Conservation (phyloP, 1,139 yeast genomes). For the Williopsis jadinii region DNA sequence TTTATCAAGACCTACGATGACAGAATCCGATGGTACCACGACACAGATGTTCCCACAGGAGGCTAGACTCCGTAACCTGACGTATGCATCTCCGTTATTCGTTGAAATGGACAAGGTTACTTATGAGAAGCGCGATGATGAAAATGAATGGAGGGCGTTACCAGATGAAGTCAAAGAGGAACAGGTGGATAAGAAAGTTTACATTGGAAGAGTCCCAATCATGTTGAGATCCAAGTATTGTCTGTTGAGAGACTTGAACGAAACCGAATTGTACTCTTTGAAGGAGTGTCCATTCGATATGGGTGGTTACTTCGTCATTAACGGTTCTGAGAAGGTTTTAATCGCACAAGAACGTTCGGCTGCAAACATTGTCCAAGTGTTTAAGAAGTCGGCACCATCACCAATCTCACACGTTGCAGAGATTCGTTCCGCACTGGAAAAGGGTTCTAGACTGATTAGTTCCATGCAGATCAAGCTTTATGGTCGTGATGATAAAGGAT, state of each 20-base stretch:
- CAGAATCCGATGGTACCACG: slow-evolving; percentile 99
- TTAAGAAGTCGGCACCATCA: slow-evolving; percentile 95
- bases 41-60: slow-evolving; percentile 98
- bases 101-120: slow-evolving; percentile 94
- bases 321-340: slow-evolving; percentile 96
- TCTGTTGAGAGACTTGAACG: slow-evolving; percentile 87
- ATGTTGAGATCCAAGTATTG: slow-evolving; percentile 97
- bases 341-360: slow-evolving; percentile 99
- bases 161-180: slow-evolving; percentile 37
- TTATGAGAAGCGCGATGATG: slow-evolving; percentile 75
- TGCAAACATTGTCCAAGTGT: slow-evolving; percentile 96
- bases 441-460: slow-evolving; percentile 91
- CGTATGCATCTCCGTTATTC: slow-evolving; percentile 92
- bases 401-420: slow-evolving; percentile 96
- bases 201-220: slow-evolving; percentile 94
- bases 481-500: slow-evolving; percentile 74
- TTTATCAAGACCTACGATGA: slow-evolving; percentile 94
- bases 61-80: slow-evolving; percentile 90
- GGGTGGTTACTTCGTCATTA: slow-evolving; percentile 98
- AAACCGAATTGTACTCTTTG: slow-evolving; percentile 87
- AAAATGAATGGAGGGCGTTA: slow-evolving; percentile 61
- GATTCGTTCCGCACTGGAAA: slow-evolving; percentile 92
- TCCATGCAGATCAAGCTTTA: slow-evolving; percentile 90
- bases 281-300: slow-evolving; percentile 99
- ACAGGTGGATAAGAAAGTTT: slow-evolving; percentile 69